phyloP scores from a whole-genome alignment of 2,329 filamentous ascomycete genomes.

The Pseudocercospora cruenta region DNA sequence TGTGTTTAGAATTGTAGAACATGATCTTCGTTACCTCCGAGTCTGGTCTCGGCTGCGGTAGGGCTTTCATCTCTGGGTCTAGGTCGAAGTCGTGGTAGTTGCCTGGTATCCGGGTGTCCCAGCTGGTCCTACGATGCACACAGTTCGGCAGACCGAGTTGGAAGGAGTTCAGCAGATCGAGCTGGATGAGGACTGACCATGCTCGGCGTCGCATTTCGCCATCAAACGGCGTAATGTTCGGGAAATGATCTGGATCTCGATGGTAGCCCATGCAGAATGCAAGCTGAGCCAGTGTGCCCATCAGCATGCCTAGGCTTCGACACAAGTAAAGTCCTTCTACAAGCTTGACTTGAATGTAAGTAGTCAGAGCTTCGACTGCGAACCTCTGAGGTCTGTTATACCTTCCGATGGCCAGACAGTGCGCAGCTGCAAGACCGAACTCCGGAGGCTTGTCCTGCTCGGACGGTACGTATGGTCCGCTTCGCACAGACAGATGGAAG shows the following conservation, averaged over 20 bases:
- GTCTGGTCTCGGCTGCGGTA: conserved; percentile 40
- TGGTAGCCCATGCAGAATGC: conserved; percentile 45
- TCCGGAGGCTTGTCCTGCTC: neutral
- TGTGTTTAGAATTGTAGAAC: conserved; percentile 39
- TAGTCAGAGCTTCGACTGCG: conserved; percentile 18
- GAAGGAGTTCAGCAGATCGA: conserved; percentile 49
- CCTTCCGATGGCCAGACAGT: conserved; percentile 21
- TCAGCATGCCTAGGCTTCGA: conserved; percentile 14
- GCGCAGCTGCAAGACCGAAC: conserved; percentile 13
- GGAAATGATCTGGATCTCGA: conserved; percentile 39
- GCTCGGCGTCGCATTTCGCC: conserved; percentile 50
- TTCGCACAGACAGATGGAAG: conserved; percentile 16
- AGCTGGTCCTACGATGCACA: conserved; percentile 43
- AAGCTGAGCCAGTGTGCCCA: conserved; percentile 15
- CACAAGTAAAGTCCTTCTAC: conserved; percentile 18
- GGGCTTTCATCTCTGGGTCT: conserved; percentile 30
- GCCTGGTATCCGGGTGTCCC: conserved; percentile 45
- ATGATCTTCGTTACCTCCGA: conserved; percentile 31
- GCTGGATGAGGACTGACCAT: conserved; percentile 46
- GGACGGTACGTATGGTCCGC: conserved; percentile 3
- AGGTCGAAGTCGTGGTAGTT: conserved; percentile 50
- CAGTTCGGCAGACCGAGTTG: conserved; percentile 51
- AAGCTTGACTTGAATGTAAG: conserved; percentile 19
- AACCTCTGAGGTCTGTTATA: conserved; percentile 16
- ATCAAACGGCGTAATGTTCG: conserved; percentile 37